Conservation (phyloP, 2,329 filamentous ascomycete genomes). For the Diatrype stigma region DNA sequence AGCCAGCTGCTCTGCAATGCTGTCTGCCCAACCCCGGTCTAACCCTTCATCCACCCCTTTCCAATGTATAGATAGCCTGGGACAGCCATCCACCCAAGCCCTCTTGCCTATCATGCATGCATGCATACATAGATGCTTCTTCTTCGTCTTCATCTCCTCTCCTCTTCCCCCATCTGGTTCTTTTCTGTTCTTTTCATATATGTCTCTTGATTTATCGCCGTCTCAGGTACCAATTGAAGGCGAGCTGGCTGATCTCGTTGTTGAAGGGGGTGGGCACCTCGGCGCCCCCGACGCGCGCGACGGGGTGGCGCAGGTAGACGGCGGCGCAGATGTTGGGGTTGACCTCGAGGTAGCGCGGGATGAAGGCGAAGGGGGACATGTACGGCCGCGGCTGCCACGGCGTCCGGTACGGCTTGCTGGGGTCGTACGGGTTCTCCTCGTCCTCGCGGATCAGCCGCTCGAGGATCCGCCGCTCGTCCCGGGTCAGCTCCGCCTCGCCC, state of each 20-base stretch:
- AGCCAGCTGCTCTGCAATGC: no score
- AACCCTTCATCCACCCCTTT: no score
- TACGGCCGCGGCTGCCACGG: constrained; percentile 85
- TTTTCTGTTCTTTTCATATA: no score
- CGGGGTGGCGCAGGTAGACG: constrained; percentile 90
- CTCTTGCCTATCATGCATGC: no score
- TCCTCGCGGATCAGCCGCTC: constrained; percentile 56
- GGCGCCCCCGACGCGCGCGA: constrained; percentile 73
- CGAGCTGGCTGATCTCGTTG: constrained; percentile 67
- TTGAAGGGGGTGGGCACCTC: constrained; percentile 84
- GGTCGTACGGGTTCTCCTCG: constrained; percentile 72
- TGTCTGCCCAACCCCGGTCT: no score
- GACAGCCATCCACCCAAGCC: no score
- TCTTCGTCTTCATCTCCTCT: no score
- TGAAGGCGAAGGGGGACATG: constrained; percentile 91
- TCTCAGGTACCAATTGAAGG: constrained; percentile 91
- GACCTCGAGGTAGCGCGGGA: constrained; percentile 92
- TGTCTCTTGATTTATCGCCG: constrained; percentile 58
- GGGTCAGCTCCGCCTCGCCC: constrained; percentile 37
- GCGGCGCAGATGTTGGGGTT: constrained; percentile 96
- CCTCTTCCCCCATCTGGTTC: no score
- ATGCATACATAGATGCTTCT: no score
- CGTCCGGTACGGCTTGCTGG: constrained; percentile 77
- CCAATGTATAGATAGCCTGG: no score
- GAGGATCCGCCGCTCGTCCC: constrained; percentile 51